phyloP scores from a whole-genome alignment of 371 early-diverging fungal species.

The Rhizopus microsporus region DNA sequence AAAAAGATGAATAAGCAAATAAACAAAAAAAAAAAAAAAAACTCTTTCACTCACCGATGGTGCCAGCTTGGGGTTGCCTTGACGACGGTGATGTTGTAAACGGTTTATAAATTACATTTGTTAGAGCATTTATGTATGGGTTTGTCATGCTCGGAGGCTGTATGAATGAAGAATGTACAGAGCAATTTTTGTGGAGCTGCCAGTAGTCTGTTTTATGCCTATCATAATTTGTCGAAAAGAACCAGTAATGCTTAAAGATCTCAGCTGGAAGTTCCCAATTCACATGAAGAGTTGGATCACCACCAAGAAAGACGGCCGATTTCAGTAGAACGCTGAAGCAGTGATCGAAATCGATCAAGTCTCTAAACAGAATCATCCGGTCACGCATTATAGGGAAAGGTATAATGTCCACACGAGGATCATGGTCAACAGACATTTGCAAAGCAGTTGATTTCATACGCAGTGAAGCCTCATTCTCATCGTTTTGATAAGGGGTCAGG shows the following conservation, averaged over 20 bases:
- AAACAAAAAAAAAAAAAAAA: slow-evolving; percentile 10
- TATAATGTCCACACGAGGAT: slow-evolving; percentile 56
- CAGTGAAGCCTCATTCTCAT: slow-evolving; percentile 8
- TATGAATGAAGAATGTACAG: not conserved
- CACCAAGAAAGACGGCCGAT: slow-evolving; percentile 46
- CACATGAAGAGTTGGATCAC: slow-evolving; percentile 54
- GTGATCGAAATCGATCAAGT: slow-evolving; percentile 51
- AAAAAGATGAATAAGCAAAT: not conserved
- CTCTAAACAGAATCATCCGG: slow-evolving; percentile 59
- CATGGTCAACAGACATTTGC: slow-evolving; percentile 50
- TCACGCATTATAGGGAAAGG: slow-evolving; percentile 58
- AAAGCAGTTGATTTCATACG: slow-evolving; percentile 30
- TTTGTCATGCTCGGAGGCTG: not conserved
- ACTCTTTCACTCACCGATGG: slow-evolving; percentile 10
- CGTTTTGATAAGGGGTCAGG: slow-evolving; percentile 7
- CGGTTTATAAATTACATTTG: slow-evolving; percentile 16
- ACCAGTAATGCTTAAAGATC: slow-evolving; percentile 55
- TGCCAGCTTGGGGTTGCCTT: slow-evolving; percentile 1
- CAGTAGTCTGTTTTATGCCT: slow-evolving; percentile 31
- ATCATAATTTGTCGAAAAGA: slow-evolving; percentile 37
- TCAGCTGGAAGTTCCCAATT: slow-evolving; percentile 56
- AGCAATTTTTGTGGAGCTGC: slow-evolving; percentile 30
- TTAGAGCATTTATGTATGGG: slow-evolving; percentile 6
- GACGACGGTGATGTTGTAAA: slow-evolving; percentile 9
- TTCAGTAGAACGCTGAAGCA: slow-evolving; percentile 48